phyloP scores from a whole-genome alignment of 805 yeast genomes.

The Metschnikowia drakensbergensis region DNA sequence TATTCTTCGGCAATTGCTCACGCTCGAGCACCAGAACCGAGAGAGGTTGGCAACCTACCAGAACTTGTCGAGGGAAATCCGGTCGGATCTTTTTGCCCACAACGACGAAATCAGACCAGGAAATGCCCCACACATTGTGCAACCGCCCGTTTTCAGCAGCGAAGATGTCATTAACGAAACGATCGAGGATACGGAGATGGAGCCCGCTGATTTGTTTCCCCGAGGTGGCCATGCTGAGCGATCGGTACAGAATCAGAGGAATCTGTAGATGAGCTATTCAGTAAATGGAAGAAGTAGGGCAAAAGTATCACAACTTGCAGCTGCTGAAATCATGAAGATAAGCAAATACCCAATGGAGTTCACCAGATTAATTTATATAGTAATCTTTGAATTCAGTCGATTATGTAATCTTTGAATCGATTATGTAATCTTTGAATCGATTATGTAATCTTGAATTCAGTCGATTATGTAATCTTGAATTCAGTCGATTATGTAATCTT shows the following conservation, averaged over 20 bases:
- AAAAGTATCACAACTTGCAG: too few species aligned
- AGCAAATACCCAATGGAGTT: too few species aligned
- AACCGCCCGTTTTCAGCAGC: conserved; percentile 35
- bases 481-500: too few species aligned
- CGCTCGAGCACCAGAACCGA: conserved; percentile 15
- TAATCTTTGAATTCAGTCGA: too few species aligned
- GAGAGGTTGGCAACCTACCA: conserved; percentile 13
- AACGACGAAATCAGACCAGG: conserved; percentile 17
- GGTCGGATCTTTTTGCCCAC: conserved; percentile 7
- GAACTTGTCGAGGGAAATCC: conserved; percentile 10
- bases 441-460: too few species aligned
- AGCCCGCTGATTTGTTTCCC: conserved; percentile 25
- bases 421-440: too few species aligned
- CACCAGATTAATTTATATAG: too few species aligned
- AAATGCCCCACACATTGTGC: conserved; percentile 40
- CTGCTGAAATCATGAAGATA: too few species aligned
- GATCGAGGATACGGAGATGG: conserved; percentile 36
- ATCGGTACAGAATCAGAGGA: not conserved
- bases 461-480: too few species aligned
- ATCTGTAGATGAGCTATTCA: not conserved
- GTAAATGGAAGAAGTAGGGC: too few species aligned
- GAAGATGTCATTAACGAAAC: conserved; percentile 22
- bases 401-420: too few species aligned
- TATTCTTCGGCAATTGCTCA: conserved; percentile 15
- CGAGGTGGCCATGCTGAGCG: conserved; percentile 1